phyloP scores from a whole-genome alignment of 352 stramenopile genomes.

The Globisporangium cystogenes region DNA sequence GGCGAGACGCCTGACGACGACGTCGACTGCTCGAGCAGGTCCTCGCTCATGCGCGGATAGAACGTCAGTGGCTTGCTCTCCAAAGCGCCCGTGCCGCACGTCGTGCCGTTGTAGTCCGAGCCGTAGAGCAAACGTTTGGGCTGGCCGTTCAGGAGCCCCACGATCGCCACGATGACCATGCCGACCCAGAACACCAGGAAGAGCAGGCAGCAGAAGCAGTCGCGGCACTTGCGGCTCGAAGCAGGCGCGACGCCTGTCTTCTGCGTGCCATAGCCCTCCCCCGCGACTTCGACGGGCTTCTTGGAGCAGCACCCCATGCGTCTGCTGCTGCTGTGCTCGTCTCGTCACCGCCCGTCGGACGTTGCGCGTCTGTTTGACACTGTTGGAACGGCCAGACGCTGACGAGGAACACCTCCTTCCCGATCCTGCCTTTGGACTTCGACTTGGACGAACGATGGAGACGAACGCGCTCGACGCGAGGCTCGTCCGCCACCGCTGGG shows the following conservation, averaged over 20 bases:
- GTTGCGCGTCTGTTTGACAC: no score
- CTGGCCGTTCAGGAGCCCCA: slow-evolving; percentile 60
- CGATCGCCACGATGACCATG: slow-evolving; percentile 49
- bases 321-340: no score
- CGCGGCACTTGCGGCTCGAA: slow-evolving; percentile 52
- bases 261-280: slow-evolving; percentile 13
- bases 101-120: slow-evolving; percentile 69
- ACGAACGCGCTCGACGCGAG: slow-evolving; percentile 9
- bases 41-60: slow-evolving; percentile 75
- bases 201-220: slow-evolving; percentile 57
- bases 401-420: no score
- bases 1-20: slow-evolving; percentile 32
- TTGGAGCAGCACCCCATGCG: slow-evolving; percentile 69
- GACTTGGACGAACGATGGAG: no score
- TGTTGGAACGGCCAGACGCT: no score
- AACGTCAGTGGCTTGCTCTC: slow-evolving; percentile 37
- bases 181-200: slow-evolving; percentile 76
- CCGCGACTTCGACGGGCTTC: slow-evolving; percentile 33
- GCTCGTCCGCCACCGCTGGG: slow-evolving; percentile 43
- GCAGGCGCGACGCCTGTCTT: slow-evolving; percentile 48
- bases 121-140: slow-evolving; percentile 66
- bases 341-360: no score
- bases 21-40: slow-evolving; percentile 53
- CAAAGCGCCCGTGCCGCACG: slow-evolving; percentile 46
- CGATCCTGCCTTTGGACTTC: no score